Percentiles rank a stretch among this genome's conserved stretches.
Conservation (phyloP, 495 filamentous ascomycete species). For the Lophium mytilinum region DNA sequence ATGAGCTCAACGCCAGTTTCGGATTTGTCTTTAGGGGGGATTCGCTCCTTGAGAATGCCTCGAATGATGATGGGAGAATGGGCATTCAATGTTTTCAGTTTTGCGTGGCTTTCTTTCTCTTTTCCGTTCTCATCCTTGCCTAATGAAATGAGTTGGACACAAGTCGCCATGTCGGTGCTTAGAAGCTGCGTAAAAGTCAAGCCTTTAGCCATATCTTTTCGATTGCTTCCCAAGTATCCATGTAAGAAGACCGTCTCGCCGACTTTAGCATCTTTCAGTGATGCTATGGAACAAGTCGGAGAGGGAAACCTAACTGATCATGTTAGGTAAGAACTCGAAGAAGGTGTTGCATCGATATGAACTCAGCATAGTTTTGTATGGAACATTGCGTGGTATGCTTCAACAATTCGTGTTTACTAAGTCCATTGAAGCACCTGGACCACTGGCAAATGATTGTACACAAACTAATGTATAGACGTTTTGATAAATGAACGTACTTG, state of each 20-base stretch:
- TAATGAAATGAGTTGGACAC: conserved; percentile 48
- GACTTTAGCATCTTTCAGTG: conserved; percentile 10
- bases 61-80: conserved; percentile 47
- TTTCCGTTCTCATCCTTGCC: conserved; percentile 26
- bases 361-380: no score
- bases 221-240: conserved; percentile 57
- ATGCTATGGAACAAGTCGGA: conserved; percentile 36
- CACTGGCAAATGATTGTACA: conserved; percentile 15
- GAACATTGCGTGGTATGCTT: no score
- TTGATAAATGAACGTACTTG: conserved; percentile 35
- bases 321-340: no score
- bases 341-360: no score
- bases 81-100: conserved; percentile 40
- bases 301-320: conserved; percentile 33
- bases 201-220: conserved; percentile 54
- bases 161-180: conserved; percentile 40
- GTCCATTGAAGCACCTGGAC: conserved; percentile 29
- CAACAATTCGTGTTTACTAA: no score
- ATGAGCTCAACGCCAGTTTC: conserved; percentile 21
- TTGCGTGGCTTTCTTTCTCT: conserved; percentile 34
- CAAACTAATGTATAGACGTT: background rate
- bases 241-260: conserved; percentile 53
- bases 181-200: conserved; percentile 61
- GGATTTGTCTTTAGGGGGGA: conserved; percentile 16
- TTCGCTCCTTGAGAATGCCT: conserved; percentile 39